Base-by-base conservation (phyloP, 192 early-diverging fungal genomes). In the Coemansia sp. region DNA sequence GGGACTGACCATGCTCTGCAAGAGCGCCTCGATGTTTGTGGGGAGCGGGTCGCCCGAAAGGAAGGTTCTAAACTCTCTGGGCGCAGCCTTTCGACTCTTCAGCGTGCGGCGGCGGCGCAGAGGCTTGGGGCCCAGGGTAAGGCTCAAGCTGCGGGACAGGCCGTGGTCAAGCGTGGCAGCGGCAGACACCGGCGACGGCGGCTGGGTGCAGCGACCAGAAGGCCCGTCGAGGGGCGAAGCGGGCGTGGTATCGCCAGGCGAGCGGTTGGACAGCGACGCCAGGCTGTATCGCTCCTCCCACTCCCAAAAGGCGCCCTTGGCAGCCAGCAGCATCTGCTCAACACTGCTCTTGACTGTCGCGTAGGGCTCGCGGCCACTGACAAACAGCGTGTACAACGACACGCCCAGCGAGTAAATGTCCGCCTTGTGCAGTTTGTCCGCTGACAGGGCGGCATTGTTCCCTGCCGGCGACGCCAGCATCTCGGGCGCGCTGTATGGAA, bases 301-400 rank as follows among this genome's bases (percentile, higher is more conserved):
- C 18, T 77, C 69, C 86, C 86, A 87, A 55, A 87, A 87, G 5
- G 84, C 86, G 38, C 86, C 86, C 56, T 79, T 84, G 9, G 75
- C 69, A 18, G 85, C 82, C 58, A 81, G 64, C 15, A 84, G 77
- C 66, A 87, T 81, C 70, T 85, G 82, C 69, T 87, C 86, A 9
- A 86, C 73, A n/a, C 74, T 63, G 48, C 77, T 84, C 53, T 83
- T 82, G 12, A 84, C 67, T 15, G 74, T 76, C 52, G 79, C 72
- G 53, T 83, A 87, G 0, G 86, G 86, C 44, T 85, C 84, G 19
- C 73, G 72, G 0, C 82, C 86, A 34, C 76, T 80, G 53, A 87
- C 63, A 62, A 83, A 83, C 39, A 84, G 66, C 22, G 85, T 72
- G 56, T 82, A 87, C 24, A 87, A 67, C 0, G 83, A 73, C 10